A percentile compares a stretch with the other conserved stretches of the same genome.
Conservation (phyloP, 768 basidiomycete genomes). For the Mycena latifolia region DNA sequence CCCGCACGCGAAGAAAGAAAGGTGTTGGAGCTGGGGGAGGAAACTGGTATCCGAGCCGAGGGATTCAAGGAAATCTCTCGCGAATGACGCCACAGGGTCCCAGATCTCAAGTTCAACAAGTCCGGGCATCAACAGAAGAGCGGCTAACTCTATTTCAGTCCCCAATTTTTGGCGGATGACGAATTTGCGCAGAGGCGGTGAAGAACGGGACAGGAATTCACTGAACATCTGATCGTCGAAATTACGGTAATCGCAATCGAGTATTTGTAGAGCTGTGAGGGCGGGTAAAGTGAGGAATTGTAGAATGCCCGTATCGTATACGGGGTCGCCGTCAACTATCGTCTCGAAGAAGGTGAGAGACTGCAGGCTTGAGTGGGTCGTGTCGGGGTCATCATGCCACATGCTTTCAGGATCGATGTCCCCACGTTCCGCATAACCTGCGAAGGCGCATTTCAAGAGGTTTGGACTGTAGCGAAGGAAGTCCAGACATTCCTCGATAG, state of each 20-base stretch:
- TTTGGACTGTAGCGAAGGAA: not conserved
- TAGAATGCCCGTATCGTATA: not conserved
- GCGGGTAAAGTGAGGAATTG: conserved; percentile 1
- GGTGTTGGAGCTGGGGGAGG: no score
- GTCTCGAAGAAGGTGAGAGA: conserved; percentile 7
- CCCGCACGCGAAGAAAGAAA: no score
- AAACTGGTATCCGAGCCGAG: no score
- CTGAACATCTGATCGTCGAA: not conserved
- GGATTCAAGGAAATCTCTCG: no score
- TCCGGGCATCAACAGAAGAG: no score
- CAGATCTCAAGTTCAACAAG: no score
- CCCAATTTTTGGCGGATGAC: not conserved
- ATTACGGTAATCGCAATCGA: not conserved
- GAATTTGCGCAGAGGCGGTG: not conserved
- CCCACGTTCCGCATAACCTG: no score
- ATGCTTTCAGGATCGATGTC: not conserved
- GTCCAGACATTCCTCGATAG: not conserved
- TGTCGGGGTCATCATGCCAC: not conserved
- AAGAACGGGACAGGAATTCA: not conserved
- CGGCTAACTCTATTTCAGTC: no score
- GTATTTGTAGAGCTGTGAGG: not conserved
- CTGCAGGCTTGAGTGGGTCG: conserved; percentile 3
- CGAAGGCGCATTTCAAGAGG: not conserved
- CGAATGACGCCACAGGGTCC: no score
- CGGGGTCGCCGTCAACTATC: no score